Evolutionary conservation across 148 eudicot species (phyloP).

Genomic region (Heliamphora exappendiculata): DNA sequence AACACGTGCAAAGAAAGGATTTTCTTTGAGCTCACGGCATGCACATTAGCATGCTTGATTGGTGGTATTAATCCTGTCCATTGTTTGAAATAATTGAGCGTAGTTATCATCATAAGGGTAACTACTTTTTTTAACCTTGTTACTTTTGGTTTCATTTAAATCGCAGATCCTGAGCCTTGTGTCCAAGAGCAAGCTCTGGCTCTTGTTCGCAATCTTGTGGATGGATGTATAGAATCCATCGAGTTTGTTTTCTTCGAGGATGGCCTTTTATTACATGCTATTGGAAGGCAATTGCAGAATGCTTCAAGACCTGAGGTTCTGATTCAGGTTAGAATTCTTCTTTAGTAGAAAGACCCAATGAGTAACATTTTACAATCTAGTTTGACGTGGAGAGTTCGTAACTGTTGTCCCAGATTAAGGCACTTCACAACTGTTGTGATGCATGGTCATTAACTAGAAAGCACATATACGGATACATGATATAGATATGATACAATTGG

Average conservation of each 20-base stretch:
- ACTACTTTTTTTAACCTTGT: not conserved
- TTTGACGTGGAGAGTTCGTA: not conserved
- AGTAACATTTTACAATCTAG: not conserved
- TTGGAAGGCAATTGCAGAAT: constrained; percentile 58
- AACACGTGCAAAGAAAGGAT: constrained; percentile 56
- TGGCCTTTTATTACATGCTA: constrained; percentile 51
- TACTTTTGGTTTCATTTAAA: constrained; percentile 1
- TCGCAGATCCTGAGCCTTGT: constrained; percentile 70
- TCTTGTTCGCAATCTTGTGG: constrained; percentile 75
- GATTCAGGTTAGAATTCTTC: constrained; percentile 58
- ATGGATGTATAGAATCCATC: constrained; percentile 60
- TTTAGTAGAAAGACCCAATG: not conserved
- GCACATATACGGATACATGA: too few species aligned
- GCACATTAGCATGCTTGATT: constrained; percentile 66
- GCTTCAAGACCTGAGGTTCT: constrained; percentile 55
- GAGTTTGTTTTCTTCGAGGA: constrained; percentile 62
- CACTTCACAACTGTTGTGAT: not conserved
- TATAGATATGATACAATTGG: too few species aligned
- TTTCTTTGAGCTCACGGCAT: constrained; percentile 54
- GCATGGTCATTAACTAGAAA: not conserved
- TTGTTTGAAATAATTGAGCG: not conserved
- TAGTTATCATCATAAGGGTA: not conserved
- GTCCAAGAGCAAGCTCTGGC: constrained; percentile 95
- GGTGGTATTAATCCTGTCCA: constrained; percentile 41
- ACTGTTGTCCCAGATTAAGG: not conserved